Evolutionary conservation across 2,329 filamentous ascomycete species (phyloP).

Genomic region (Aspergillus ochraceus): DNA sequence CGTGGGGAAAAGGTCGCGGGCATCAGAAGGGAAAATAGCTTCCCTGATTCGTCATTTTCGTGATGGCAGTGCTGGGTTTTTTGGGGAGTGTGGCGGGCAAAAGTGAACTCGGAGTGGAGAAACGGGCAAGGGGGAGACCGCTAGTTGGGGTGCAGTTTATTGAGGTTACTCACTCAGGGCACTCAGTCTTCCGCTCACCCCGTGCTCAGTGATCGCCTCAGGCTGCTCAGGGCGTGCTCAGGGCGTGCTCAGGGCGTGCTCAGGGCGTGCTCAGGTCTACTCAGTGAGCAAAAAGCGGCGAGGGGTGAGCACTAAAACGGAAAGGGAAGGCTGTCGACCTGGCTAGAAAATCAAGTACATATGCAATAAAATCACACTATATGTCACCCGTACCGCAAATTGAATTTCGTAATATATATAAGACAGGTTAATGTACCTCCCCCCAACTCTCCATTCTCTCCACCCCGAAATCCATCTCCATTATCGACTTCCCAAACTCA

Average conservation of each 20-base stretch:
- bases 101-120: neutral
- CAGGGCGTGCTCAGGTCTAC: conserved; percentile 12
- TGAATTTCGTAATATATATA: neutral
- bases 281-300: conserved; percentile 14
- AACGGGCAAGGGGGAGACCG: neutral
- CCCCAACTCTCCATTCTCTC: neutral
- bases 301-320: conserved; percentile 15
- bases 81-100: neutral
- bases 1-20: neutral
- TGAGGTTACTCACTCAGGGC: neutral
- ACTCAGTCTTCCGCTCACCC: neutral
- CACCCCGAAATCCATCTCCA: neutral
- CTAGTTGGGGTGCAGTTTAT: conserved; percentile 2
- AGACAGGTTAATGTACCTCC: too few species aligned
- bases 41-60: neutral
- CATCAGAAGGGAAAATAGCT: too few species aligned
- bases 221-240: conserved; percentile 10
- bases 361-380: too few species aligned
- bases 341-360: neutral
- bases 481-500: neutral
- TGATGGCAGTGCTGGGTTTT: conserved; percentile 8
- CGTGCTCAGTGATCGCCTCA: conserved; percentile 9
- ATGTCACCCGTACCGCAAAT: too few species aligned
- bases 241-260: conserved; percentile 12
- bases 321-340: conserved; percentile 2